These are phyloP conservation scores for Porcisia deanei DNA, from an alignment of 208 protist genomes.

Conservation along the genomic window DNA sequence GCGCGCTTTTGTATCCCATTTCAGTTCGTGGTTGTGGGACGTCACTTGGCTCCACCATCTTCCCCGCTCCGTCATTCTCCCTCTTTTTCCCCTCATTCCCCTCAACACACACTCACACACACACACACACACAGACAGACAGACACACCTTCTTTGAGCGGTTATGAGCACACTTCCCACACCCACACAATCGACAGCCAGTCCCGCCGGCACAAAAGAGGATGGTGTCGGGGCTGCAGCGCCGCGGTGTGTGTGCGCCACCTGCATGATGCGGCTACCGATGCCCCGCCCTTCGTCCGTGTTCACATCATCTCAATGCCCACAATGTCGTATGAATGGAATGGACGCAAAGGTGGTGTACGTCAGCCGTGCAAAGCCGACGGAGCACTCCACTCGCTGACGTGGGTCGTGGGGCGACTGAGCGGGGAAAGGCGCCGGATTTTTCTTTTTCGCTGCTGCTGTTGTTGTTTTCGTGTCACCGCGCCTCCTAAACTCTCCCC, in stretches of 20 bases:
- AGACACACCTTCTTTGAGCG: background rate
- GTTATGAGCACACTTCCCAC: slow-evolving; percentile 19
- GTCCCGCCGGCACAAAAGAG: slow-evolving; percentile 16
- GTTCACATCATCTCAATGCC: slow-evolving; percentile 74
- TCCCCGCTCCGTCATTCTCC: background rate
- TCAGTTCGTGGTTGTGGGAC: background rate
- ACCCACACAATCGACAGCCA: slow-evolving; percentile 17
- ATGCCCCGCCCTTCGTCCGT: slow-evolving; percentile 58
- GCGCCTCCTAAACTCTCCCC: background rate
- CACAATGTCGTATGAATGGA: slow-evolving; percentile 76
- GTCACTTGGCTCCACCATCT: background rate
- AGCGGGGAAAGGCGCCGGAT: background rate
- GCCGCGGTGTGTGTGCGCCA: slow-evolving; percentile 75
- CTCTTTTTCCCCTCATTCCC: background rate
- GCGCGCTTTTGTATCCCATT: too few relatives aligned
- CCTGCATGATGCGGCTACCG: slow-evolving; percentile 58
- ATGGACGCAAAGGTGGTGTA: slow-evolving; percentile 83
- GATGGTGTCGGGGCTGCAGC: slow-evolving; percentile 11
- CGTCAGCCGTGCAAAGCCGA: slow-evolving; percentile 64
- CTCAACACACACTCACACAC: background rate
- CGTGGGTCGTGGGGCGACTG: background rate
- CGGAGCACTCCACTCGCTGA: slow-evolving; percentile 80
- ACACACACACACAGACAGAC: background rate
- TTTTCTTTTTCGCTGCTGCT: background rate
- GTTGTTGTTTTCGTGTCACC: too few relatives aligned